phyloP scores from a whole-genome alignment of 129 eudicot genomes.

The Escallonia herrerae region DNA sequence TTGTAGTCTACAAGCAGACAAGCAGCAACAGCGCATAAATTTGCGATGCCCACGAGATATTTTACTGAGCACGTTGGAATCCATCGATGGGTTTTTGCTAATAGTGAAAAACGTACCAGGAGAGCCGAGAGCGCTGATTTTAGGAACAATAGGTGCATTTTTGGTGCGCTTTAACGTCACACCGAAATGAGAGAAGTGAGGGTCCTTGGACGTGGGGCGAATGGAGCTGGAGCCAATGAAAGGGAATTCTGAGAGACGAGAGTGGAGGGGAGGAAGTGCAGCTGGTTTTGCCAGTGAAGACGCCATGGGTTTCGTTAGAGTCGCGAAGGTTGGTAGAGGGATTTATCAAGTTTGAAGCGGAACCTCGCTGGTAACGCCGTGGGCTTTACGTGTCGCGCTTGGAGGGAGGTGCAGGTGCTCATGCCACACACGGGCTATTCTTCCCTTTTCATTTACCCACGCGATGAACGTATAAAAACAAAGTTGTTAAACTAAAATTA shows the following conservation, averaged over 20 bases:
- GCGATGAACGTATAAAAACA: too few relatives aligned
- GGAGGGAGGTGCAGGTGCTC: too few relatives aligned
- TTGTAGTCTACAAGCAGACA: conserved; percentile 23
- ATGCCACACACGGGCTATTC: too few relatives aligned
- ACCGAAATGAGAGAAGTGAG: conserved; percentile 4
- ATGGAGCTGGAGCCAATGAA: background rate
- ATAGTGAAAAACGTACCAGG: conserved; percentile 19
- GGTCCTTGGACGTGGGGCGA: conserved; percentile 5
- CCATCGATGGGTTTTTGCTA: background rate
- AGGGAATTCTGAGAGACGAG: background rate
- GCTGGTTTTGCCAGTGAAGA: conserved; percentile 10
- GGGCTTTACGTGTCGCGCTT: background rate
- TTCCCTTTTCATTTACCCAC: too few relatives aligned
- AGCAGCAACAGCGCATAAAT: background rate
- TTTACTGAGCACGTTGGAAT: background rate
- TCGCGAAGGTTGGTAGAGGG: background rate
- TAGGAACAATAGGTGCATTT: conserved; percentile 15
- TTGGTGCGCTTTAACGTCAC: conserved; percentile 4
- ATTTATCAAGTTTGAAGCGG: background rate
- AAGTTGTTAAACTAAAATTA: too few relatives aligned
- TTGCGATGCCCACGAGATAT: background rate
- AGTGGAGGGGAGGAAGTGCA: conserved; percentile 1
- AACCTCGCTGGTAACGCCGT: background rate
- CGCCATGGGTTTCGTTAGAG: conserved; percentile 12
- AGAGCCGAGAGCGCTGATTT: conserved; percentile 32